phyloP scores from a whole-genome alignment of 1,139 yeast species.

The Lodderomyces margitis region DNA sequence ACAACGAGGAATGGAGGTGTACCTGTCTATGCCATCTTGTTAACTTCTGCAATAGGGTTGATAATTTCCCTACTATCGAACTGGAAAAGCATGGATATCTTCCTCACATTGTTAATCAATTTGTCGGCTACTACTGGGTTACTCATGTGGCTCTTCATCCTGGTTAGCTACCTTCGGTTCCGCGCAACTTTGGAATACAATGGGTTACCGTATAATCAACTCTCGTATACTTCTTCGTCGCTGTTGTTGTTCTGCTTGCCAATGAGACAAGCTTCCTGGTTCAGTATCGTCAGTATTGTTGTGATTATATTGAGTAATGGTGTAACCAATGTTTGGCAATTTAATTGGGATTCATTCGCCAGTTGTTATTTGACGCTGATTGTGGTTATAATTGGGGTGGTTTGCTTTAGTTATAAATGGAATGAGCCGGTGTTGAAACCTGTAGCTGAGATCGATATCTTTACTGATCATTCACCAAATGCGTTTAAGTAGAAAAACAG shows the following conservation, averaged over 20 bases:
- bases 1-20: constrained; percentile 16
- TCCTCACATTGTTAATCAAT: constrained; percentile 20
- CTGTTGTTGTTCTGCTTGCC: constrained; percentile 1
- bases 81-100: constrained; percentile 15
- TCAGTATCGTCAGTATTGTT: constrained; percentile 14
- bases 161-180: constrained; percentile 17
- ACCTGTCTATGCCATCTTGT: constrained; percentile 20
- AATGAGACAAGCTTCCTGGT: constrained; percentile 10
- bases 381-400: constrained; percentile 8
- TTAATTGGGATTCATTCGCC: constrained; percentile 14
- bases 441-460: constrained; percentile 11
- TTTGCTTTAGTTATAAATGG: constrained; percentile 12
- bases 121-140: constrained; percentile 25
- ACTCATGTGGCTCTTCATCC: constrained; percentile 24
- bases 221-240: constrained; percentile 8
- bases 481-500: constrained; percentile 12
- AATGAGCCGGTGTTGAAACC: constrained; percentile 13
- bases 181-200: constrained; percentile 11
- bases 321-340: constrained; percentile 13
- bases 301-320: constrained; percentile 17
- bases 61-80: constrained; percentile 15
- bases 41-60: constrained; percentile 21
- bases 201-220: constrained; percentile 5
- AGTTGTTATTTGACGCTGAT: constrained; percentile 17
- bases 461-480: constrained; percentile 10